Percentiles rank a stretch among this genome's conserved stretches.
phyloP scores from a whole-genome alignment of 306 rosid species.

The Cicer cuneatum region DNA sequence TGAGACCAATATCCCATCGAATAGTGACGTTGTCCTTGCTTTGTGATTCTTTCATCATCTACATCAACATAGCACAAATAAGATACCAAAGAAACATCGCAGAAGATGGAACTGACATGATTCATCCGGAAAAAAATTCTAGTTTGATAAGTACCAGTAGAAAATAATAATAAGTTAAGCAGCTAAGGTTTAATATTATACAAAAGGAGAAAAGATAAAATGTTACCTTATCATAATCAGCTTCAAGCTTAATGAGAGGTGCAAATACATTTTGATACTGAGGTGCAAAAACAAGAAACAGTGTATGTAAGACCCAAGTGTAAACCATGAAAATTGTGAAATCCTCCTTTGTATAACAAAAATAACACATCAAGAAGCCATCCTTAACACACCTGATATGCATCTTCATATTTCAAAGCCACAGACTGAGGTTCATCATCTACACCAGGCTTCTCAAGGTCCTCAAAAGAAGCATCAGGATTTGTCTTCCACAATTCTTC shows the following conservation, averaged over 20 bases:
- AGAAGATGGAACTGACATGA: slow-evolving; percentile 15
- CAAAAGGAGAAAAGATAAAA: not conserved
- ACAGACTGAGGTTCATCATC: slow-evolving; percentile 99
- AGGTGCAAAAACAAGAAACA: slow-evolving; percentile 37
- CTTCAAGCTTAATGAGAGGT: slow-evolving; percentile 99
- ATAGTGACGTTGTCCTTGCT: slow-evolving; percentile 96
- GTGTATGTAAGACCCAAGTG: slow-evolving; percentile 38
- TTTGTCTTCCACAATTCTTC: slow-evolving; percentile 99
- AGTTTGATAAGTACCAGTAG: not conserved
- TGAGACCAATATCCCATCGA: slow-evolving; percentile 98
- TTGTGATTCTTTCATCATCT: slow-evolving; percentile 99
- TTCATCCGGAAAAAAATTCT: not conserved
- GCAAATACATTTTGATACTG: slow-evolving; percentile 99
- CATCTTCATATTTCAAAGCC: slow-evolving; percentile 95
- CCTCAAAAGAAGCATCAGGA: slow-evolving; percentile 98
- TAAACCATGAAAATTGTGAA: slow-evolving; percentile 14
- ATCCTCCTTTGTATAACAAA: slow-evolving; percentile 25
- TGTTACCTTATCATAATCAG: slow-evolving; percentile 94
- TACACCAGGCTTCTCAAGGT: slow-evolving; percentile 99
- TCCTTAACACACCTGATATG: slow-evolving; percentile 77
- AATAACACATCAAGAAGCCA: slow-evolving; percentile 8
- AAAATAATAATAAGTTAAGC: not conserved
- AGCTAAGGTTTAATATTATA: not conserved
- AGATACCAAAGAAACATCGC: slow-evolving; percentile 37
- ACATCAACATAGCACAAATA: slow-evolving; percentile 45